These are phyloP conservation scores for Torulaspora quercuum DNA, from an alignment of 805 yeast genomes.

Conservation along the genomic window DNA sequence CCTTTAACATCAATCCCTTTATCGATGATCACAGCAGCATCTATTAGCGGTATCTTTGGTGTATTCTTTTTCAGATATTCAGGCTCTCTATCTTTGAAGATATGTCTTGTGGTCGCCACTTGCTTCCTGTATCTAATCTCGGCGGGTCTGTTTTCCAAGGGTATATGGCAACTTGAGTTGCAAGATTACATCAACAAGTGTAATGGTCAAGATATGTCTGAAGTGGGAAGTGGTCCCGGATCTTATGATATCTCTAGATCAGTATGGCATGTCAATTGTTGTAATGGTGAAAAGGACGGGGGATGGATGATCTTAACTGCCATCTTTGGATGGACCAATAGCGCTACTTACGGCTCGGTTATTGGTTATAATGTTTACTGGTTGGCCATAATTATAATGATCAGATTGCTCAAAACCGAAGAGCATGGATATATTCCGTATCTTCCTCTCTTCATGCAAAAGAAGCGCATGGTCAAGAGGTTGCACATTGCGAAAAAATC, in stretches of 20 bases:
- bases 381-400: slow-evolving; percentile 46
- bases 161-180: slow-evolving; percentile 86
- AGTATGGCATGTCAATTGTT: slow-evolving; percentile 93
- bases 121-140: slow-evolving; percentile 80
- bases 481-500: slow-evolving; percentile 32
- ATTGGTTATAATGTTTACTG: slow-evolving; percentile 69
- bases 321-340: slow-evolving; percentile 88
- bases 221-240: slow-evolving; percentile 90
- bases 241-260: slow-evolving; percentile 75
- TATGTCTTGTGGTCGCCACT: slow-evolving; percentile 69
- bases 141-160: slow-evolving; percentile 81
- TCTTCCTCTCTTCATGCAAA: slow-evolving; percentile 61
- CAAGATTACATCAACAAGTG: slow-evolving; percentile 71
- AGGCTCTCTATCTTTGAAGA: slow-evolving; percentile 67
- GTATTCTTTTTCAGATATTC: slow-evolving; percentile 71
- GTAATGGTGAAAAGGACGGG: slow-evolving; percentile 90
- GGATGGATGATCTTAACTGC: slow-evolving; percentile 91
- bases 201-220: slow-evolving; percentile 80
- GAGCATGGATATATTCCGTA: slow-evolving; percentile 60
- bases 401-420: slow-evolving; percentile 48
- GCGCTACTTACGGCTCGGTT: slow-evolving; percentile 88
- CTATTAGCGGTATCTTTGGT: slow-evolving; percentile 63
- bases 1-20: slow-evolving; percentile 63
- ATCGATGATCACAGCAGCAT: slow-evolving; percentile 56
- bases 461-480: slow-evolving; percentile 46